phyloP scores from a whole-genome alignment of 2,329 filamentous ascomycete genomes.

The Dactylellina parvicollis region DNA sequence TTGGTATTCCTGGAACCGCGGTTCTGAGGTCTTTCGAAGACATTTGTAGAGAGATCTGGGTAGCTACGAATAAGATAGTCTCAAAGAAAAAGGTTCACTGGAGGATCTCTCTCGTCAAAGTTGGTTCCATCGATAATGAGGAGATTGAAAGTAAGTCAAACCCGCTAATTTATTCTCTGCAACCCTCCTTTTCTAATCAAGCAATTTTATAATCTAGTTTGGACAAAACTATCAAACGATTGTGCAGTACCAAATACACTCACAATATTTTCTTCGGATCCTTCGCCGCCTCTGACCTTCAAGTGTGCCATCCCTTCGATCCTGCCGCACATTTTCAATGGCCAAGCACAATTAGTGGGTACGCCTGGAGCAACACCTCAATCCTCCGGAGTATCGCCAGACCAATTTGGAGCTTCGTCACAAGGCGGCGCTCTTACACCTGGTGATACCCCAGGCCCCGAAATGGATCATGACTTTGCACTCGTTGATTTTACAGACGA shows the following conservation, averaged over 20 bases:
- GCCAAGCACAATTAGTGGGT: slow-evolving; percentile 49
- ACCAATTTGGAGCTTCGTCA: slow-evolving; percentile 62
- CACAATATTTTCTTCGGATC: slow-evolving; percentile 56
- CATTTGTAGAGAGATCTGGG: slow-evolving; percentile 80
- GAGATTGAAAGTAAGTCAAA: slow-evolving; percentile 66
- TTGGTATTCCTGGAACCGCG: slow-evolving; percentile 69
- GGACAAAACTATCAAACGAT: slow-evolving; percentile 46
- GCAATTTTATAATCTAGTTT: slow-evolving; percentile 19
- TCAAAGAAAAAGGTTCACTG: slow-evolving; percentile 76
- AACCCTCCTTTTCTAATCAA: neutral
- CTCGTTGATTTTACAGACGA: slow-evolving; percentile 79
- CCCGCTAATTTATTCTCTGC: neutral
- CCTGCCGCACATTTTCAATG: slow-evolving; percentile 55
- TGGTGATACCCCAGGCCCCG: slow-evolving; percentile 58
- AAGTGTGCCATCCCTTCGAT: slow-evolving; percentile 51
- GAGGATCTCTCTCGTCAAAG: slow-evolving; percentile 79
- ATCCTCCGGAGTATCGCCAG: slow-evolving; percentile 67
- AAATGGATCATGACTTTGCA: slow-evolving; percentile 73
- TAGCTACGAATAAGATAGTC: slow-evolving; percentile 78
- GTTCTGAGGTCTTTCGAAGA: slow-evolving; percentile 69
- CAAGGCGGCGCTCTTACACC: slow-evolving; percentile 55
- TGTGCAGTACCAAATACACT: slow-evolving; percentile 45
- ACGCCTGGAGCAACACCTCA: slow-evolving; percentile 55
- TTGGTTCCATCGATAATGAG: slow-evolving; percentile 72
- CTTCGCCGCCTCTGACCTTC: slow-evolving; percentile 56